phyloP scores from a whole-genome alignment of 495 filamentous ascomycete genomes.

The Articulospora tetracladia region DNA sequence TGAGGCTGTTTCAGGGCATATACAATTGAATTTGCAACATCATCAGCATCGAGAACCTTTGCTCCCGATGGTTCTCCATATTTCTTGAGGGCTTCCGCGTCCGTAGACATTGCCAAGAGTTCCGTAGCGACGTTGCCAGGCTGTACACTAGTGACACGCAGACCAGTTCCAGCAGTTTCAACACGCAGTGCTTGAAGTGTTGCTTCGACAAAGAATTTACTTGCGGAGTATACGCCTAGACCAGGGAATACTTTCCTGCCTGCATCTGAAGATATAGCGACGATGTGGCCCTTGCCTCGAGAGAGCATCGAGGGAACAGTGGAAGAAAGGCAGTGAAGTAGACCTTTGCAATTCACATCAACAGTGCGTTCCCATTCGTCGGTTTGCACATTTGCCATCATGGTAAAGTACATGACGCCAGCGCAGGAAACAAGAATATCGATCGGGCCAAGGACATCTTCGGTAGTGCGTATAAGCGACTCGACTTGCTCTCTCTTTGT shows the following conservation, averaged over 20 bases:
- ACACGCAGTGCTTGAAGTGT: constrained; percentile 61
- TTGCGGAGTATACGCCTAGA: constrained; percentile 66
- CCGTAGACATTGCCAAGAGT: constrained; percentile 60
- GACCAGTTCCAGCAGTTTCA: constrained; percentile 60
- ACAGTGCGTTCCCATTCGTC: constrained; percentile 69
- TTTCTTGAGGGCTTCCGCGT: constrained; percentile 64
- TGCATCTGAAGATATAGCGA: constrained; percentile 68
- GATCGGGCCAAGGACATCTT: constrained; percentile 54
- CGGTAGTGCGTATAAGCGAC: constrained; percentile 45
- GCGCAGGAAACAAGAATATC: constrained; percentile 67
- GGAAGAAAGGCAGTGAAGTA: constrained; percentile 57
- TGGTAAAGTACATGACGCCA: constrained; percentile 72
- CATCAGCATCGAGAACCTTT: constrained; percentile 57
- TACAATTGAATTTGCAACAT: constrained; percentile 61
- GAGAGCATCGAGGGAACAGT: constrained; percentile 60
- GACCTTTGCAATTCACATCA: constrained; percentile 69
- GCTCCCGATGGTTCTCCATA: constrained; percentile 64
- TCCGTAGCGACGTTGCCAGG: constrained; percentile 64
- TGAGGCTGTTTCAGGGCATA: constrained; percentile 60
- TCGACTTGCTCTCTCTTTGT: constrained; percentile 53
- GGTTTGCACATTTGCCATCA: constrained; percentile 62
- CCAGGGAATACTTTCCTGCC: constrained; percentile 70
- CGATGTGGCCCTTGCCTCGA: constrained; percentile 56
- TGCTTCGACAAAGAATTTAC: constrained; percentile 72
- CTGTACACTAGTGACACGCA: constrained; percentile 63